Evolutionary conservation across 2,329 filamentous ascomycete species (phyloP).

Genomic region (Aschersonia sp.): DNA sequence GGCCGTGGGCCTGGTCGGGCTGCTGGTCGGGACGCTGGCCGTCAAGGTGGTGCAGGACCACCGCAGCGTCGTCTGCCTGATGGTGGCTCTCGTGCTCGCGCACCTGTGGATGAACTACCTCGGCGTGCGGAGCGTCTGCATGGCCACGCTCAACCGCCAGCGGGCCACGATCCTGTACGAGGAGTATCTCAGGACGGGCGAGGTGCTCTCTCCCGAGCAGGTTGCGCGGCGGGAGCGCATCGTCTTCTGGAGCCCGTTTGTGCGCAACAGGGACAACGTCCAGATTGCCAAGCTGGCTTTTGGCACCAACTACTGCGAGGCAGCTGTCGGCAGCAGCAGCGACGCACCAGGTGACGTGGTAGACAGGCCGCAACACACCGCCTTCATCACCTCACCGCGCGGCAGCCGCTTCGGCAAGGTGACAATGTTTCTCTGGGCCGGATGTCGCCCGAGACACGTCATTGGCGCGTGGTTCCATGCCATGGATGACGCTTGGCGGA

Average conservation of each 20-base stretch:
- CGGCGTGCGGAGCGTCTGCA: constrained; percentile 70
- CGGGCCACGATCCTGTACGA: constrained; percentile 67
- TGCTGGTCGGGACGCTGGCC: constrained; percentile 70
- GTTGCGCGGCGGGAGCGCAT: constrained; percentile 52
- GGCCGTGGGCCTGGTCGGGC: constrained; percentile 74
- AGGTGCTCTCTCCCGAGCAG: constrained; percentile 47
- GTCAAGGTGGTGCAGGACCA: constrained; percentile 62
- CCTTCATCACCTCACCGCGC: constrained; percentile 14
- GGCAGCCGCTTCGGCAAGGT: constrained; percentile 10
- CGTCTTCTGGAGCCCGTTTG: constrained; percentile 28
- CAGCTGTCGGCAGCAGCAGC: constrained; percentile 7
- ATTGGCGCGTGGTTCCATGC: constrained; percentile 22
- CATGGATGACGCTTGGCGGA: constrained; percentile 20
- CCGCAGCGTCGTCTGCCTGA: constrained; percentile 55
- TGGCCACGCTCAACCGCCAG: constrained; percentile 76
- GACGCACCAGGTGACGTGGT: constrained; percentile 10
- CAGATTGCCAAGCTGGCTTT: constrained; percentile 22
- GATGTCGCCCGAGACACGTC: constrained; percentile 13
- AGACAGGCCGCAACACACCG: constrained; percentile 14
- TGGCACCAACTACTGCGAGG: constrained; percentile 25
- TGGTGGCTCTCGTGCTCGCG: constrained; percentile 56
- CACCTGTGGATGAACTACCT: constrained; percentile 79
- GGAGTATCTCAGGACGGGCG: constrained; percentile 32
- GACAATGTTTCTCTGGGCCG: constrained; percentile 20
- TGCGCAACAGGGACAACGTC: constrained; percentile 14